Evolutionary conservation across 345 rosid genomes (phyloP).

Genomic region (Gossypium bickii): DNA sequence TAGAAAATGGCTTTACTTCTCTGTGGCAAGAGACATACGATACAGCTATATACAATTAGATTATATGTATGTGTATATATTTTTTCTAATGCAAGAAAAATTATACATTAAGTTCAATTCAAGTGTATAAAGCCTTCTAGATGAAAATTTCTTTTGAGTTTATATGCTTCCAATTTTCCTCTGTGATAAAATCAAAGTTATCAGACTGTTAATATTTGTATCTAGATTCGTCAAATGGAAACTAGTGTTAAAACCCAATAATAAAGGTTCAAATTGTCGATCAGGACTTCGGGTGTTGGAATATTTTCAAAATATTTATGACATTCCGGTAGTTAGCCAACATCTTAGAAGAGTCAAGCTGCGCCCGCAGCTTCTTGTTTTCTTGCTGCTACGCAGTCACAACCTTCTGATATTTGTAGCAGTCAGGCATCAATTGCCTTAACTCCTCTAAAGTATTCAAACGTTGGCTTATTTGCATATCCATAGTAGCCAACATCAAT

Average conservation of each 20-base stretch:
- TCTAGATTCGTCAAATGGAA: no score
- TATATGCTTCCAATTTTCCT: background rate
- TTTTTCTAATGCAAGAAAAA: background rate
- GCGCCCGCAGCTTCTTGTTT: no score
- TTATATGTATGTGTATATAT: background rate
- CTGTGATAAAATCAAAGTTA: background rate
- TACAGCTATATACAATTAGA: constrained; percentile 9
- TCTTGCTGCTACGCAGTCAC: no score
- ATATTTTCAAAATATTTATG: no score
- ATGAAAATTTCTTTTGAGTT: background rate
- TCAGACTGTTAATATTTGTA: background rate
- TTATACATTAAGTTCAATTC: background rate
- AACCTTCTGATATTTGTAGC: no score
- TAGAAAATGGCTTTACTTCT: constrained; percentile 22
- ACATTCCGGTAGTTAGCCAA: no score
- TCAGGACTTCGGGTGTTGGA: background rate
- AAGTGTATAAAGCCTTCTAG: background rate
- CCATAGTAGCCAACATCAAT: no score
- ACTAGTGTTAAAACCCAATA: background rate
- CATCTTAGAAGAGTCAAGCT: no score
- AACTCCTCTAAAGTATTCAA: no score
- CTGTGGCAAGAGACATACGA: constrained; percentile 43
- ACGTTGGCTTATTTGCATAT: no score
- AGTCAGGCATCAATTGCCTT: no score
- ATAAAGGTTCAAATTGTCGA: background rate